Conservation (phyloP, 192 early-diverging fungal species). For the Coemansia sp. region DNA sequence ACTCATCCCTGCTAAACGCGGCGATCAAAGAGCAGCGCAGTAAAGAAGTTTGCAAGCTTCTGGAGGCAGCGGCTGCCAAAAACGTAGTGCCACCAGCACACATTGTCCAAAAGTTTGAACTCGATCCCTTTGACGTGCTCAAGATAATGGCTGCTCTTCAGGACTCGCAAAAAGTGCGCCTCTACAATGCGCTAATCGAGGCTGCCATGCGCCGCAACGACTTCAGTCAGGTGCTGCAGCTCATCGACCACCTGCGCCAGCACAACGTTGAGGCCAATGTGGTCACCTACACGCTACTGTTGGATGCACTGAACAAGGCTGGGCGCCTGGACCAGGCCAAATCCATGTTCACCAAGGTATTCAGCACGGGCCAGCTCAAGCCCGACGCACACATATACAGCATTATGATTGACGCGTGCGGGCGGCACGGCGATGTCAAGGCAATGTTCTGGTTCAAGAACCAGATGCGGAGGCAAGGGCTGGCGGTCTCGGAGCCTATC, state of each 20-base stretch:
- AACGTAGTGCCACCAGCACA: conserved; percentile 26
- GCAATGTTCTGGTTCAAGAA: conserved; percentile 27
- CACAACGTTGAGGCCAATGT: conserved; percentile 24
- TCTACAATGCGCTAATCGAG: conserved; percentile 43
- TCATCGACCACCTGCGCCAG: conserved; percentile 35
- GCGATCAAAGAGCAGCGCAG: conserved; percentile 19
- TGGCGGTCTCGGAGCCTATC: conserved; percentile 17
- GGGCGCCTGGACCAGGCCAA: conserved; percentile 32
- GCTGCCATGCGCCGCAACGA: conserved; percentile 30
- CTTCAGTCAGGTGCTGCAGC: conserved; percentile 28
- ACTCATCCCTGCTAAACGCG: conserved; percentile 21
- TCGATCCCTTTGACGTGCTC: conserved; percentile 26
- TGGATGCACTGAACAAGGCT: conserved; percentile 47
- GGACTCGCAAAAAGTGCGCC: conserved; percentile 13
- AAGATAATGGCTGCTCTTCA: conserved; percentile 13
- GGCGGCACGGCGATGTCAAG: conserved; percentile 26
- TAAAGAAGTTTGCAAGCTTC: conserved; percentile 17
- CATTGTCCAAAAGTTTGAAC: conserved; percentile 17
- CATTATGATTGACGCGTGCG: conserved; percentile 46
- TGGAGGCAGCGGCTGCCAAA: conserved; percentile 10
- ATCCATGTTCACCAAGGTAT: conserved; percentile 22
- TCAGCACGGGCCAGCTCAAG: conserved; percentile 10
- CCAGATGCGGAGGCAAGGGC: conserved; percentile 20
- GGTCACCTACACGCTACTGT: conserved; percentile 43
- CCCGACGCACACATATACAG: conserved; percentile 41